Base-by-base conservation (phyloP, 148 eudicot genomes). In the Agrostemma githago region DNA sequence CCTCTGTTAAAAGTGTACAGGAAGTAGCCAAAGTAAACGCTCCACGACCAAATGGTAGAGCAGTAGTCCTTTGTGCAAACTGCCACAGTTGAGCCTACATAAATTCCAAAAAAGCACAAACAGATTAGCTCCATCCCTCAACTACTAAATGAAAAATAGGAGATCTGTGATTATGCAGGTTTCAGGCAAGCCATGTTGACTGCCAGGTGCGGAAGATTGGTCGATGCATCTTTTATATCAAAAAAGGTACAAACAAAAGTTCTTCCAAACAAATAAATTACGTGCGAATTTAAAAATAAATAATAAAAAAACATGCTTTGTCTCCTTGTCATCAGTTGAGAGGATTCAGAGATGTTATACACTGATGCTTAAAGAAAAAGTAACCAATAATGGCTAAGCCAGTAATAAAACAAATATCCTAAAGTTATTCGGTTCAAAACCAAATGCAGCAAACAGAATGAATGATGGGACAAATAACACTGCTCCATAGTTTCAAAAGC, bases 21-120 rank as follows among this genome's bases (percentile, higher is more conserved):
- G 92, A 88, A 20, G 99, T 90, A 71, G 92, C 90, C 76, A 95
- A 87, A 66, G 99, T 95, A 78, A 95, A 95, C 58, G 97, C 97
- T 74, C 99, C 99, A 76, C 97, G 99, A 12, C 99, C 99, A 83
- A 92, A 74, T 62, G 99, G 94, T 73, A 95, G 99, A 64, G 99
- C 85, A 68, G 97, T 90, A 68, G 99, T 95, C 87, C 97, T 90
- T 77, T 92, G 99, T 46, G 96, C 96, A 81, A 95, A 88, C 79
- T 89, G 99, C 99, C 99, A 95, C 68, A 95, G 82, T 84, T 92
- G 97, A 79, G 89, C 90, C 99, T 95, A 75, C 57, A 84, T n/a
- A 75, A 68, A 42, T 14, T 42, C 15, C 43, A 46, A 59, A 8
- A 37, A 74, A 17, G 6, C 20, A 66, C 6, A 6, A 2, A 41